phyloP scores from a whole-genome alignment of 2,329 filamentous ascomycete species.

The Trichoderma endophyticum region DNA sequence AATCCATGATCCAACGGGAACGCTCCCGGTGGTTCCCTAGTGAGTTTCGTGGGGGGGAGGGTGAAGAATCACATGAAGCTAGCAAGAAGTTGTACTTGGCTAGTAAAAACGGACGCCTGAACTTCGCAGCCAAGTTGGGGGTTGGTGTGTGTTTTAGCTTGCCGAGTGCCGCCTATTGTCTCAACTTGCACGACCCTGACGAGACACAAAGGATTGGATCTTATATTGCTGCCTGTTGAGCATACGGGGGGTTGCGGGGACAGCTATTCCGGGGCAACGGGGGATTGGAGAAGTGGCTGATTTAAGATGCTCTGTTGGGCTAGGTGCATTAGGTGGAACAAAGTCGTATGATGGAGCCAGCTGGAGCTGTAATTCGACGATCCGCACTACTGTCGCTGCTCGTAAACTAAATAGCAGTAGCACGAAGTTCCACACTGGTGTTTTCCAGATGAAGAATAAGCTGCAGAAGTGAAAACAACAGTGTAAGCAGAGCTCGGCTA shows the following conservation, averaged over 20 bases:
- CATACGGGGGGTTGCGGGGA: background rate
- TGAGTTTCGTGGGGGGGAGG: background rate
- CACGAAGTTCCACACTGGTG: background rate
- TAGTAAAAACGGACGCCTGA: background rate
- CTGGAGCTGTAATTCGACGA: background rate
- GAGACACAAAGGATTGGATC: background rate
- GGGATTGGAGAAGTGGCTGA: background rate
- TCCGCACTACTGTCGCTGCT: background rate
- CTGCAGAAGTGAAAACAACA: background rate
- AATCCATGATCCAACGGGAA: constrained; percentile 12
- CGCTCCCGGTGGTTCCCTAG: constrained; percentile 1
- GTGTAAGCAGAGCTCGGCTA: background rate
- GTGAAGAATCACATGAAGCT: background rate
- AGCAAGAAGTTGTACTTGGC: background rate
- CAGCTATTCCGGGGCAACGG: background rate
- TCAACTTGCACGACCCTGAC: background rate
- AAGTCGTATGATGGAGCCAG: background rate
- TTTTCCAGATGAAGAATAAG: background rate
- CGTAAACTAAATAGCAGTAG: background rate
- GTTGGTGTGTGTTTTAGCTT: background rate
- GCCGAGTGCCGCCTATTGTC: background rate
- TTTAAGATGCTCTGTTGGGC: background rate
- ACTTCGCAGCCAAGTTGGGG: background rate
- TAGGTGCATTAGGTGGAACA: background rate
- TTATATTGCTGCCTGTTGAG: constrained; percentile 11